Evolutionary conservation across 116 monocot genomes (phyloP).

Genomic region (Posidonia oceanica): DNA sequence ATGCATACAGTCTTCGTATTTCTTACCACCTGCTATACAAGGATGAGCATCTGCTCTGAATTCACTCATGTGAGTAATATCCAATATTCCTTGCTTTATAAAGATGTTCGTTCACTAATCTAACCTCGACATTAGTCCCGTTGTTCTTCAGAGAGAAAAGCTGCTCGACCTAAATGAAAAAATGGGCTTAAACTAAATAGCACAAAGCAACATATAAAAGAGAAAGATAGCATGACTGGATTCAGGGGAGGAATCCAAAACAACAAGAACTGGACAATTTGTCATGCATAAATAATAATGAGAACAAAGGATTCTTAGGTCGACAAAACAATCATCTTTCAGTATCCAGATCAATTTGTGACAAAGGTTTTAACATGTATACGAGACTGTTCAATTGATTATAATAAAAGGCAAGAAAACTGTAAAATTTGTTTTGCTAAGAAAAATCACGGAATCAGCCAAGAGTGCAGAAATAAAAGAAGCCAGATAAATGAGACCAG

Average conservation of each 20-base stretch:
- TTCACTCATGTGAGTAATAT: constrained; percentile 78
- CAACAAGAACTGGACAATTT: not conserved
- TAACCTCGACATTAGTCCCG: constrained; percentile 61
- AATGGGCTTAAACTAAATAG: not conserved
- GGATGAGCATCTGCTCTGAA: constrained; percentile 98
- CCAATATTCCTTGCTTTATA: constrained; percentile 41
- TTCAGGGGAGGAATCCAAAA: not conserved
- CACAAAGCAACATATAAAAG: not conserved
- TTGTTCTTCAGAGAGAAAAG: constrained; percentile 66
- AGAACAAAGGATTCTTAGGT: no score
- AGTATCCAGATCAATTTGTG: not conserved
- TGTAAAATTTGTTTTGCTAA: not conserved
- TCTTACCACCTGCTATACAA: constrained; percentile 66
- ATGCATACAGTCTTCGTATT: constrained; percentile 98
- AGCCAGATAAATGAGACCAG: no score
- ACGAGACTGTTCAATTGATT: no score
- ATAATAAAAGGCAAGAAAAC: not conserved
- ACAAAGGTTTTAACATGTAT: no score
- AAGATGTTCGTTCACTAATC: constrained; percentile 64
- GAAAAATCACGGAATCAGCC: not conserved
- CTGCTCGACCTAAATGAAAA: constrained; percentile 45
- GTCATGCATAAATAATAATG: no score
- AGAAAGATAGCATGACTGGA: not conserved
- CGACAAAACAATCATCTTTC: no score
- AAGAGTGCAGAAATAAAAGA: no score